Conservation (phyloP, 2,329 filamentous ascomycete genomes). For the Westerdykella aurantiaca region DNA sequence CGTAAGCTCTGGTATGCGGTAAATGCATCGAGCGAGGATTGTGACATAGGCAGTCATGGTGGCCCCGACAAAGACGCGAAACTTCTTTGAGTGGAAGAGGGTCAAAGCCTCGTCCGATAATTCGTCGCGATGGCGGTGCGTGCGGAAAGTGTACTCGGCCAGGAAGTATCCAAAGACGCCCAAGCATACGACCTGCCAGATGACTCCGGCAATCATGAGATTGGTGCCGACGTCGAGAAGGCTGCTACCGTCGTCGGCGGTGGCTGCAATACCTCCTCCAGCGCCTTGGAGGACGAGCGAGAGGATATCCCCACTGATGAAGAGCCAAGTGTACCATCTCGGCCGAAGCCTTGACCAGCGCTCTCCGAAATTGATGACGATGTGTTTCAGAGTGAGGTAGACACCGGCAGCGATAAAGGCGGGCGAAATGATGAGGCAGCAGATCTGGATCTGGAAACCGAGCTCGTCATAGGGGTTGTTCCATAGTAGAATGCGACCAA, state of each 20-base stretch:
- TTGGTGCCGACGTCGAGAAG: constrained; percentile 45
- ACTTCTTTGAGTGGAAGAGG: constrained; percentile 19
- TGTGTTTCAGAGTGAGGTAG: constrained; percentile 53
- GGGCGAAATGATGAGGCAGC: constrained; percentile 52
- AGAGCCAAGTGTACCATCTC: constrained; percentile 52
- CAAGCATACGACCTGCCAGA: constrained; percentile 51
- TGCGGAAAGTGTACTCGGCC: constrained; percentile 33
- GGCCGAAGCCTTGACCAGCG: constrained; percentile 26
- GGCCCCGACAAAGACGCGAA: constrained; percentile 28
- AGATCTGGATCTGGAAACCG: constrained; percentile 51
- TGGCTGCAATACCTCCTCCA: constrained; percentile 54
- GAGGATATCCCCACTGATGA: constrained; percentile 54
- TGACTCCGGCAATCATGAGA: constrained; percentile 55
- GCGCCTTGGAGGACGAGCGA: constrained; percentile 55
- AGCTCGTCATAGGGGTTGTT: constrained; percentile 46
- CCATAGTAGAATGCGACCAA: constrained; percentile 50
- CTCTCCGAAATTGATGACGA: constrained; percentile 51
- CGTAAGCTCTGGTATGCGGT: constrained; percentile 46
- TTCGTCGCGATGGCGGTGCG: constrained; percentile 21
- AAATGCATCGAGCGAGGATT: constrained; percentile 46
- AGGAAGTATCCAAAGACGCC: constrained; percentile 43
- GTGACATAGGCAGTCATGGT: constrained; percentile 39
- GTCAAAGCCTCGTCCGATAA: constrained; percentile 15
- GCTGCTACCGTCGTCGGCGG: constrained; percentile 39
- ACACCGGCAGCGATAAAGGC: constrained; percentile 52